phyloP scores from a whole-genome alignment of 2,329 filamentous ascomycete species.

The Cladophialophora immunda region DNA sequence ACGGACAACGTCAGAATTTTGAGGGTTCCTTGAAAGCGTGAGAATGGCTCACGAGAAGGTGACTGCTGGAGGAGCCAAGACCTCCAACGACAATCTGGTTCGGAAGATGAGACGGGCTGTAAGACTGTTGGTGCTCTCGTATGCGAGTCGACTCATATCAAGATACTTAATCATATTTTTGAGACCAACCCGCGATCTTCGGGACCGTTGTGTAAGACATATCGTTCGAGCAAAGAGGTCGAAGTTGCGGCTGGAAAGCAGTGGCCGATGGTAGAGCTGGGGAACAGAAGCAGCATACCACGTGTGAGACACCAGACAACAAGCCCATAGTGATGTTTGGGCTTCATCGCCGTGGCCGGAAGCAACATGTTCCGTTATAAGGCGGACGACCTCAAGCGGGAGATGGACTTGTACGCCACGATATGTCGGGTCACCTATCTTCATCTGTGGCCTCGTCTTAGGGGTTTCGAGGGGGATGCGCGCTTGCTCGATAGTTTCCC shows the following conservation, averaged over 20 bases:
- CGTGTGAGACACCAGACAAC: conserved; percentile 62
- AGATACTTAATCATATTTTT: conserved; percentile 59
- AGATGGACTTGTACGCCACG: conserved; percentile 31
- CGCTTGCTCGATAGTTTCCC: background rate
- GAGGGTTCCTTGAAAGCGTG: background rate
- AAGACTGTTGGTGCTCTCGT: conserved; percentile 65
- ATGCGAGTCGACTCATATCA: conserved; percentile 64
- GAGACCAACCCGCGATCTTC: conserved; percentile 46
- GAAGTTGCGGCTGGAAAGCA: conserved; percentile 61
- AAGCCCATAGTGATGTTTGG: conserved; percentile 60
- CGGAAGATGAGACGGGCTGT: conserved; percentile 66
- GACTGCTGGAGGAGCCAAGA: conserved; percentile 66
- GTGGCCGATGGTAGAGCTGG: conserved; percentile 62
- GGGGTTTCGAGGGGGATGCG: background rate
- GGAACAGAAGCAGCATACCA: conserved; percentile 65
- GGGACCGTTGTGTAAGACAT: conserved; percentile 60
- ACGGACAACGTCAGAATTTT: conserved; percentile 16
- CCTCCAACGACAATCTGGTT: conserved; percentile 60
- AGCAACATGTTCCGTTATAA: conserved; percentile 27
- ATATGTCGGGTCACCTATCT: conserved; percentile 34
- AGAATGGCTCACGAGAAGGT: conserved; percentile 60
- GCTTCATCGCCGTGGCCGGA: conserved; percentile 28
- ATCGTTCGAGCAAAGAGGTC: conserved; percentile 63
- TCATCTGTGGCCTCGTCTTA: conserved; percentile 24
- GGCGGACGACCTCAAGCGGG: conserved; percentile 36